These are phyloP conservation scores for Candida loeiensis DNA, from an alignment of 805 yeast species.

Conservation along the genomic window DNA sequence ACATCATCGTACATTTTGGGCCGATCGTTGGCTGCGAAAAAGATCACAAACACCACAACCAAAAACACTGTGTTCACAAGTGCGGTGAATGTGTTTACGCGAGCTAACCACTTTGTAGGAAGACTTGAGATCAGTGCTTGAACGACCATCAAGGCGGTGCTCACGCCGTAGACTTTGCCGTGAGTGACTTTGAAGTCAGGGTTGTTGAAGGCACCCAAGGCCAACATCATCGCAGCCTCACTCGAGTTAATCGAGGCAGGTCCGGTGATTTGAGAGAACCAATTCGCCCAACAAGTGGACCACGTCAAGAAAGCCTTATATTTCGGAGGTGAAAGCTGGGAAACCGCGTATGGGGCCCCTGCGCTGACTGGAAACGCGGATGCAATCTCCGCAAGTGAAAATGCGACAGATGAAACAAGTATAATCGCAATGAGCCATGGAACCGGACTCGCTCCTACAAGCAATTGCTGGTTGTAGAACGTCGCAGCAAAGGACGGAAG, in stretches of 20 bases:
- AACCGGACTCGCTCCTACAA: conserved; percentile 59
- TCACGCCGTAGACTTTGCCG: conserved; percentile 50
- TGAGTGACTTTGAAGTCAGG: conserved; percentile 38
- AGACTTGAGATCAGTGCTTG: conserved; percentile 49
- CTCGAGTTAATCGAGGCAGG: conserved; percentile 61
- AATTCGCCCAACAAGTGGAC: conserved; percentile 63
- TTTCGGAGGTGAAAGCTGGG: conserved; percentile 56
- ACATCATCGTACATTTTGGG: conserved; percentile 24
- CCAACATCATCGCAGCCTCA: conserved; percentile 55
- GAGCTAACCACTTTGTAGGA: conserved; percentile 54
- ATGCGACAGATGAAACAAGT: conserved; percentile 56
- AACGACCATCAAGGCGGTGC: conserved; percentile 46
- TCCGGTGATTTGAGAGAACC: conserved; percentile 60
- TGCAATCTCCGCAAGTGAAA: conserved; percentile 62
- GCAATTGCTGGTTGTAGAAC: conserved; percentile 54
- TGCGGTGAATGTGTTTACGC: conserved; percentile 50
- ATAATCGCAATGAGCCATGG: conserved; percentile 57
- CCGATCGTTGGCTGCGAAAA: conserved; percentile 51
- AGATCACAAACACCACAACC: conserved; percentile 49
- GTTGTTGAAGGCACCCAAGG: conserved; percentile 42
- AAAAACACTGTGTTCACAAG: conserved; percentile 46
- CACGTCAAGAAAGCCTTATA: conserved; percentile 54
- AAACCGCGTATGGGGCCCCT: conserved; percentile 67
- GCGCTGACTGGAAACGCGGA: conserved; percentile 66
- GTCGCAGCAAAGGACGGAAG: conserved; percentile 65